A percentile compares a stretch with the other conserved stretches of the same genome.
phyloP scores from a whole-genome alignment of 306 rosid genomes.

The Rubus parviflorus region DNA sequence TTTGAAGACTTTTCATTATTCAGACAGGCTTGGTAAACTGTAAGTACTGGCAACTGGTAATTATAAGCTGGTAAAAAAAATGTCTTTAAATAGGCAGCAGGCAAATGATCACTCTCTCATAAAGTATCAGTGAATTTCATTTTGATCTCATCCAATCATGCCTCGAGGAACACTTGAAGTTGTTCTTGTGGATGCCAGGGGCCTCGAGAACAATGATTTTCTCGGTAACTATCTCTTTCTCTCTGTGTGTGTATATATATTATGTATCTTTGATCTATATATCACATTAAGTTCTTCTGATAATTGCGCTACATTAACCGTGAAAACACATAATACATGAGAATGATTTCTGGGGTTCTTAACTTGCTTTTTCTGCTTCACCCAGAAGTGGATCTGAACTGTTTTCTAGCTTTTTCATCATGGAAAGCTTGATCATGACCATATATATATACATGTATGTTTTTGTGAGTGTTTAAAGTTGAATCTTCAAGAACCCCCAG shows the following conservation, averaged over 20 bases:
- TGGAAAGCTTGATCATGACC: background rate
- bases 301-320: background rate
- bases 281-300: background rate
- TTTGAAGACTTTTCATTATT: background rate
- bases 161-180: slow-evolving; percentile 77
- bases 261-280: background rate
- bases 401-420: background rate
- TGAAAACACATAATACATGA: background rate
- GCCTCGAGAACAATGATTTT: slow-evolving; percentile 67
- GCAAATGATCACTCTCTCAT: background rate
- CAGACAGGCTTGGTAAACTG: background rate
- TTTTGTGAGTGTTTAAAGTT: background rate
- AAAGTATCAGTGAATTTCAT: background rate
- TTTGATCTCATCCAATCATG: slow-evolving; percentile 36
- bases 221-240: slow-evolving; percentile 41
- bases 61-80: background rate
- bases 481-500: background rate
- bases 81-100: background rate
- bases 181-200: slow-evolving; percentile 61
- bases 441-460: background rate
- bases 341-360: background rate
- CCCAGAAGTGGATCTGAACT: background rate
- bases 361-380: background rate
- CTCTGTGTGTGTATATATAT: background rate
- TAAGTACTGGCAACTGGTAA: background rate